These are phyloP conservation scores for Cercospora beticola DNA, from an alignment of 2,329 filamentous ascomycete genomes.

Conservation along the genomic window DNA sequence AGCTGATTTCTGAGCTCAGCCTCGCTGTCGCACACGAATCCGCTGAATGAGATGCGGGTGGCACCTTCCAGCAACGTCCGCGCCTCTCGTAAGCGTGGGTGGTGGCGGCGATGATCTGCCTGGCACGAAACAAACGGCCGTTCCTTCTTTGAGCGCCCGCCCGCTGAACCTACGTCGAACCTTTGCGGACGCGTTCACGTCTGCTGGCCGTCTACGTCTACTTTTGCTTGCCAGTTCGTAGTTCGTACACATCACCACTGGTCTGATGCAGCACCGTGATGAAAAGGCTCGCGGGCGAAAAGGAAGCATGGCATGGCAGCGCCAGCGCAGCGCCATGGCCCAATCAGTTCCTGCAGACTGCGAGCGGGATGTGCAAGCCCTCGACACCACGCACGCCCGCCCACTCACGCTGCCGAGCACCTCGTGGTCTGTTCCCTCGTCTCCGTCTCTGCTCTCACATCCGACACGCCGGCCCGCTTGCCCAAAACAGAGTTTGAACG, in stretches of 20 bases:
- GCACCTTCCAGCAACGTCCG: neutral
- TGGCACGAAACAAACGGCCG: neutral
- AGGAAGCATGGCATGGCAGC: neutral
- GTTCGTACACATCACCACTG: neutral
- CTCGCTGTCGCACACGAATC: neutral
- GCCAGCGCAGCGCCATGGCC: constrained; percentile 1
- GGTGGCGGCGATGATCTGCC: constrained; percentile 3
- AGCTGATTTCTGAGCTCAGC: neutral
- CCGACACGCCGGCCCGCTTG: constrained; percentile 12
- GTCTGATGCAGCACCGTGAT: neutral
- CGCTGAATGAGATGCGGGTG: neutral
- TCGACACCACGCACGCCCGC: neutral
- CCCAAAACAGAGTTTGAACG: constrained; percentile 12
- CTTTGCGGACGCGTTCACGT: neutral
- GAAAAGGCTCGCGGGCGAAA: neutral
- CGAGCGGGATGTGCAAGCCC: neutral
- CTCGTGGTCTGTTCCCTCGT: neutral
- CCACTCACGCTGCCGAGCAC: neutral
- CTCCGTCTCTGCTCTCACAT: constrained; percentile 1
- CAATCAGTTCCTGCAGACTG: neutral
- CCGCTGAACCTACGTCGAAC: neutral
- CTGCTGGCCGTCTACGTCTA: neutral
- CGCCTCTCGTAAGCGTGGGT: constrained; percentile 1
- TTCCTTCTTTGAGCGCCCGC: neutral
- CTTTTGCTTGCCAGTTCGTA: neutral